Base-by-base conservation (phyloP, 768 basidiomycete genomes). In the Multifurca ochricompacta region DNA sequence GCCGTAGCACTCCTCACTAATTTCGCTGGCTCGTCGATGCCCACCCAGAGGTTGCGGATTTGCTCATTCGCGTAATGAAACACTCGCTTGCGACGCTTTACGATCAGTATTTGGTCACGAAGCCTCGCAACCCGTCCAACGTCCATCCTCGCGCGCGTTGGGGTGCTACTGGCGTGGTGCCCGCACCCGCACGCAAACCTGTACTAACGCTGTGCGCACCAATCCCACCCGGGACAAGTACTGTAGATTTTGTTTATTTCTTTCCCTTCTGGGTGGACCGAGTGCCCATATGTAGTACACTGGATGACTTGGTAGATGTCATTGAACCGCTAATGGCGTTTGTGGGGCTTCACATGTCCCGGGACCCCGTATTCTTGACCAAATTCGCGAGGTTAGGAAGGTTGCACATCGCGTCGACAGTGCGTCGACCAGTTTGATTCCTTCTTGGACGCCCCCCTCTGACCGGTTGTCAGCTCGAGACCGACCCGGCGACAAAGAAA, bases 21-120 rank as follows among this genome's bases (percentile, higher is more conserved):
- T 92, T 82, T 66, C 88, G 87, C 4, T 92, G 91, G 86, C 69
- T 96, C 42, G 81, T 87, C 18, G 84, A 91, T 59, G 81, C 83
- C 31, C 79, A 87, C 53, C 80, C 85, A 0, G 87, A 92, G 61
- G 74, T 98, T 46, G 87, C 92, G 7, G 94, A 97, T 66, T 73
- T 97, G 41, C 74, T 96, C 60, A 73, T 96, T 28, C 86, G 91
- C 30, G 70, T 87, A 19, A 68, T 93, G 59, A 79, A 80, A 59
- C 70, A 78, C 55, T 86, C 90, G 0, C 71, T 96, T 11, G 69
- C 79, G 1, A 77, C 81, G 1, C 69, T 95, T 4, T 94, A 91
- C 63, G 72, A 77, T 28, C 53, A 70, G 3, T 58, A 53, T 13
- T 64, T 79, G 45, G 74, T 78, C 39, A 70, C 71, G 28, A 86